Conservation (phyloP, 495 filamentous ascomycete genomes). For the Hypoxylon lenormandii region DNA sequence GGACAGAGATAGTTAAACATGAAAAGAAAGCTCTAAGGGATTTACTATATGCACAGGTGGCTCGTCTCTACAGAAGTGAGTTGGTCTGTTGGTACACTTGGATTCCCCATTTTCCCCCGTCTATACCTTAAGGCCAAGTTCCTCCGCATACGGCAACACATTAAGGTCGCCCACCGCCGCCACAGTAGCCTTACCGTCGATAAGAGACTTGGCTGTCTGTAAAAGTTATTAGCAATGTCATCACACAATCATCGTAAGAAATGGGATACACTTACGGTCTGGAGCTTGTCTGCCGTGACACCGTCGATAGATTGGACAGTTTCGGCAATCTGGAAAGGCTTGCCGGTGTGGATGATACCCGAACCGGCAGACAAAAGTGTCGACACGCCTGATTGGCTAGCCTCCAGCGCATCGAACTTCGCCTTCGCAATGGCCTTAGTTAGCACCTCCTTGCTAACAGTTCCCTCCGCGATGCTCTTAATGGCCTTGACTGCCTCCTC, state of each 20-base stretch:
- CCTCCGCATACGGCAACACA: slow-evolving; percentile 89
- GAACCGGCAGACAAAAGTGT: slow-evolving; percentile 64
- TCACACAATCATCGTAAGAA: background rate
- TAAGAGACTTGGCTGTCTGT: slow-evolving; percentile 83
- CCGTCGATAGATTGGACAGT: slow-evolving; percentile 79
- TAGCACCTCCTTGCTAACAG: slow-evolving; percentile 82
- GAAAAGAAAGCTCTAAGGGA: slow-evolving; percentile 54
- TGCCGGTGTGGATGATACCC: slow-evolving; percentile 76
- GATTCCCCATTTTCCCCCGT: slow-evolving; percentile 47
- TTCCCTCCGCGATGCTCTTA: slow-evolving; percentile 79
- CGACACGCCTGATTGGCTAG: slow-evolving; percentile 74
- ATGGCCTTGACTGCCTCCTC: slow-evolving; percentile 79
- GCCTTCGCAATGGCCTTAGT: slow-evolving; percentile 91
- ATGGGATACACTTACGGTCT: slow-evolving; percentile 74
- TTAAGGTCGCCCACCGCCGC: slow-evolving; percentile 88
- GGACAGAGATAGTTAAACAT: slow-evolving; percentile 29
- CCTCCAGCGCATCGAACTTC: slow-evolving; percentile 91
- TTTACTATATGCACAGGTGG: slow-evolving; percentile 65
- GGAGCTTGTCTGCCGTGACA: slow-evolving; percentile 85
- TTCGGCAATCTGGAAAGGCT: slow-evolving; percentile 87
- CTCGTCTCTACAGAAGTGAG: slow-evolving; percentile 55
- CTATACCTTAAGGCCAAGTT: slow-evolving; percentile 93
- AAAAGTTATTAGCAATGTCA: slow-evolving; percentile 21
- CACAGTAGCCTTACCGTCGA: slow-evolving; percentile 88
- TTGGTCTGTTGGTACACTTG: slow-evolving; percentile 66